Conservation (phyloP, 805 yeast genomes). For the Saccharomycopsis javanensis region DNA sequence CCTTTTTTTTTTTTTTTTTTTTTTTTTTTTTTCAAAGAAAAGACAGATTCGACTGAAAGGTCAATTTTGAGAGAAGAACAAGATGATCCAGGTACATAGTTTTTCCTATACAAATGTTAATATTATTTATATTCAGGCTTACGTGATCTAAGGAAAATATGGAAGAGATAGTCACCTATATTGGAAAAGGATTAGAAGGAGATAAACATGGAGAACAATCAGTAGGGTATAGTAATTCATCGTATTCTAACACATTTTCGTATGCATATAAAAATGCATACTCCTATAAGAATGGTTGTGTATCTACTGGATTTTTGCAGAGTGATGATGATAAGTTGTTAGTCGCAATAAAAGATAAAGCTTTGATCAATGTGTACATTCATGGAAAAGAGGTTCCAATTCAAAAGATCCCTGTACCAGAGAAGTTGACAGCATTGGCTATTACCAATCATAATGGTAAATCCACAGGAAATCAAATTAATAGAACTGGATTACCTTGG, state of each 20-base stretch:
- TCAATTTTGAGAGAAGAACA: not conserved
- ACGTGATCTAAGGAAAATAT: too few relatives aligned
- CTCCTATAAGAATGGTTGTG: conserved; percentile 40
- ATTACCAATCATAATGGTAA: conserved; percentile 24
- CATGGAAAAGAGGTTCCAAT: conserved; percentile 44
- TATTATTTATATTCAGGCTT: too few relatives aligned
- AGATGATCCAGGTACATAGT: too few relatives aligned
- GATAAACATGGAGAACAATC: conserved; percentile 39
- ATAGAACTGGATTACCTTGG: conserved; percentile 40
- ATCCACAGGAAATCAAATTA: conserved; percentile 19
- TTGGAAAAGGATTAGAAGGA: conserved; percentile 34
- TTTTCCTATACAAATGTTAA: too few relatives aligned
- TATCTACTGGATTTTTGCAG: conserved; percentile 36
- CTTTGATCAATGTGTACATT: conserved; percentile 59
- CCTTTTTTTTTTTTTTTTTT: not conserved
- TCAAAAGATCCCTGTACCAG: conserved; percentile 80
- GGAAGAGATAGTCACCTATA: conserved; percentile 44
- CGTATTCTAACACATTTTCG: conserved; percentile 35
- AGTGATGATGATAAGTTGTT: conserved; percentile 48
- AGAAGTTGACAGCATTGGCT: conserved; percentile 51
- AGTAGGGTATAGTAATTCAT: conserved; percentile 32
- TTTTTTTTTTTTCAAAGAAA: not conserved
- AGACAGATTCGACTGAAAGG: not conserved
- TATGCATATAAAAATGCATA: conserved; percentile 40
- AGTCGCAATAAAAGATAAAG: conserved; percentile 60